Evolutionary conservation across 2,329 filamentous ascomycete genomes (phyloP).

Genomic region (Xylariaceae sp.): DNA sequence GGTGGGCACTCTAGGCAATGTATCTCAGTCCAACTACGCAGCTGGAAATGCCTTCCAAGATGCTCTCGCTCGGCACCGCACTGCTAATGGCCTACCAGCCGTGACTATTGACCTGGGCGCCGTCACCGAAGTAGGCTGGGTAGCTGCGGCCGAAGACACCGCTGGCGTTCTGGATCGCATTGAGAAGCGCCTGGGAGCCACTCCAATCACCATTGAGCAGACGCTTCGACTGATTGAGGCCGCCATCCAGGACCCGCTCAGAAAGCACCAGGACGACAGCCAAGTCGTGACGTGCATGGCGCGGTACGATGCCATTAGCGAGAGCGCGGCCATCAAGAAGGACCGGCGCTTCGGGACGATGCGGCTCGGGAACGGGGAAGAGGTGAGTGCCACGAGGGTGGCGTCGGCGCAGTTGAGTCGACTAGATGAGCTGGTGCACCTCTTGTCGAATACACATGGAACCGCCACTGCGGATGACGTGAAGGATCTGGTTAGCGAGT

Average conservation of each 20-base stretch:
- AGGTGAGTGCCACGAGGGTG: background rate
- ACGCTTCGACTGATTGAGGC: conserved; percentile 10
- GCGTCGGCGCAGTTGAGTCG: background rate
- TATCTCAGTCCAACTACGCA: conserved; percentile 46
- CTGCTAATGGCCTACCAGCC: conserved; percentile 5
- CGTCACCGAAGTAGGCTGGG: background rate
- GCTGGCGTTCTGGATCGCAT: background rate
- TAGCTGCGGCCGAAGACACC: background rate
- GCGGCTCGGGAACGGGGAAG: background rate
- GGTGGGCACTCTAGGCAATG: conserved; percentile 43
- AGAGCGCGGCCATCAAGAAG: background rate
- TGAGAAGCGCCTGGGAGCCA: too few species aligned
- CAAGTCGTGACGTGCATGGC: conserved; percentile 4
- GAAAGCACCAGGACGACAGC: background rate
- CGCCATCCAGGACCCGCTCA: conserved; percentile 7
- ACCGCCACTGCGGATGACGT: background rate
- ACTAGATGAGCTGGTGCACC: background rate
- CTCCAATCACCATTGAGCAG: background rate
- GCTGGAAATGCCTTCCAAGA: conserved; percentile 46
- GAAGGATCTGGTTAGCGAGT: background rate
- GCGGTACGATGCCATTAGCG: background rate
- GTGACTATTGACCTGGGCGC: conserved; percentile 11
- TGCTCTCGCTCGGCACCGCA: conserved; percentile 20
- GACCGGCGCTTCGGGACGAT: conserved; percentile 14
- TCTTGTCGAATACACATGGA: background rate